phyloP scores from a whole-genome alignment of 768 basidiomycete species.

The Saitozyma sp. region DNA sequence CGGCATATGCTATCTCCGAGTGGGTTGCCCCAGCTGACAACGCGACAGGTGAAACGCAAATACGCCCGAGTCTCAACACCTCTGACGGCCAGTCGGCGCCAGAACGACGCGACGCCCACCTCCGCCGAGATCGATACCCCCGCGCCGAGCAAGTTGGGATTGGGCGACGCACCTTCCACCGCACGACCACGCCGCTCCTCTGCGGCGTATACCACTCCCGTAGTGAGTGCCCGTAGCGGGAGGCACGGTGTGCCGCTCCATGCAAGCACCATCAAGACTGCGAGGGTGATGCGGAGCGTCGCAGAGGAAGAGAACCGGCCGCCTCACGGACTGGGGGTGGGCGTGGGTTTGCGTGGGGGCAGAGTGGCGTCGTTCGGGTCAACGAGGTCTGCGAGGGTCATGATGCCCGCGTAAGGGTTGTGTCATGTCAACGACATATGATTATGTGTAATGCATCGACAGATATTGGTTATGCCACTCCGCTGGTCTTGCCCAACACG shows the following conservation, averaged over 20 bases:
- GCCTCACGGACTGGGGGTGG: too few relatives aligned
- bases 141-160: neutral
- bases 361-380: too few relatives aligned
- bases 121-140: constrained; percentile 9
- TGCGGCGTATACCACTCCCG: constrained; percentile 27
- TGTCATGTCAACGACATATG: neutral
- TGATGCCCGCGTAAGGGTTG: neutral
- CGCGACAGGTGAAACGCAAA: constrained; percentile 45
- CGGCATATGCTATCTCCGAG: constrained; percentile 1
- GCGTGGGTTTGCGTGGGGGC: too few relatives aligned
- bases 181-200: constrained; percentile 17
- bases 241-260: constrained; percentile 16
- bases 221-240: neutral
- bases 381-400: too few relatives aligned
- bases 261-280: constrained; percentile 13
- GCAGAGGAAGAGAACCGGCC: too few relatives aligned
- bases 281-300: constrained; percentile 8
- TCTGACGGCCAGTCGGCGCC: constrained; percentile 4
- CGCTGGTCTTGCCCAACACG: constrained; percentile 45
- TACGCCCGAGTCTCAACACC: constrained; percentile 47
- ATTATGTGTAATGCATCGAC: neutral
- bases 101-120: neutral
- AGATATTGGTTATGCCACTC: constrained; percentile 17
- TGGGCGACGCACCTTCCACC: neutral
- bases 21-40: neutral